These are phyloP conservation scores for Paraphaeosphaeria sporulosa DNA, from an alignment of 2,329 filamentous ascomycete species.

Conservation along the genomic window DNA sequence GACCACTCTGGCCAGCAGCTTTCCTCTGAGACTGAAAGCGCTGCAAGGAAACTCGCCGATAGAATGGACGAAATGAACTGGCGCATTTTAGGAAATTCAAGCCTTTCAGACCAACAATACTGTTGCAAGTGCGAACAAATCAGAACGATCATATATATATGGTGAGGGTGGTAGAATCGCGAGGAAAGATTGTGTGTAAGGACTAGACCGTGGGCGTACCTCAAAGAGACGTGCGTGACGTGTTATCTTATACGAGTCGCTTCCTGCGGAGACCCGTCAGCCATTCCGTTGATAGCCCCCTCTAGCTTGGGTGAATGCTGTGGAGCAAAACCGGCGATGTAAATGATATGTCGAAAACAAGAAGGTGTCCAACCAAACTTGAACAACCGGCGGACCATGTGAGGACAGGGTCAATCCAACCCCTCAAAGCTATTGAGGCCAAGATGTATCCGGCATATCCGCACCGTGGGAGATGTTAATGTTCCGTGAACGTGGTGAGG, in stretches of 20 bases:
- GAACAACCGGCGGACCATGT: background rate
- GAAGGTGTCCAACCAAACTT: background rate
- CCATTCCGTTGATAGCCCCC: background rate
- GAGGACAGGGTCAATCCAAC: background rate
- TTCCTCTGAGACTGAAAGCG: background rate
- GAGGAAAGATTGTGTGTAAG: background rate
- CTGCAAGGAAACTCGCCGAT: background rate
- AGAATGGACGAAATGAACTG: background rate
- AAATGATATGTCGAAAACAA: background rate
- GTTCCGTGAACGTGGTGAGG: background rate
- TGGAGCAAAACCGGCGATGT: background rate
- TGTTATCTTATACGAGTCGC: background rate
- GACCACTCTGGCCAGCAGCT: conserved; percentile 16
- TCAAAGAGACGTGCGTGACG: background rate
- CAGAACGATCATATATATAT: background rate
- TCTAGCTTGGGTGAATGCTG: background rate
- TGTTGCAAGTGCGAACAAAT: background rate
- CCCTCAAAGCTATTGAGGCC: background rate
- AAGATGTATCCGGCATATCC: background rate
- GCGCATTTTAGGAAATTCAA: background rate
- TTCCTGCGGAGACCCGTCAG: conserved; percentile 10
- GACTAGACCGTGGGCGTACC: background rate
- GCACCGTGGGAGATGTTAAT: background rate
- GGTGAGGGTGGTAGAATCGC: background rate
- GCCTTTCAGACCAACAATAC: background rate